A percentile compares a stretch with the other conserved stretches of the same genome.
Evolutionary conservation across 352 stramenopile species (phyloP).

Genomic region (Phytophthora cajani): DNA sequence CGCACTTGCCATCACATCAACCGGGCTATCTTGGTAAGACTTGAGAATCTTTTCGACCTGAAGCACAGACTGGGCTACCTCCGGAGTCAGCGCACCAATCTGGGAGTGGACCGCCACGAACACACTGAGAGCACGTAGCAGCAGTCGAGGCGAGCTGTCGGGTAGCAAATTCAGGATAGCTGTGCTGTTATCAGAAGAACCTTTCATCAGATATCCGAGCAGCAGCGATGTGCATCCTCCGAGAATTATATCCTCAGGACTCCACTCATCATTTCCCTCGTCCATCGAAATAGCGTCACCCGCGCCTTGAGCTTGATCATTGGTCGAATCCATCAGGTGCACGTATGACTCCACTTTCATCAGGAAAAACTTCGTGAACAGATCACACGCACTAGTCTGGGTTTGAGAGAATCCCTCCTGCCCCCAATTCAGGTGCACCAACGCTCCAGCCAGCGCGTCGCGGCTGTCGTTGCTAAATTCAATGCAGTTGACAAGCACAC

Average conservation of each 20-base stretch:
- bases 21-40: slow-evolving; percentile 14
- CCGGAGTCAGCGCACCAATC: slow-evolving; percentile 71
- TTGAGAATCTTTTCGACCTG: slow-evolving; percentile 76
- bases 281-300: slow-evolving; percentile 18
- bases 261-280: slow-evolving; percentile 47
- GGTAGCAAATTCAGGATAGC: slow-evolving; percentile 53
- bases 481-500: slow-evolving; percentile 75
- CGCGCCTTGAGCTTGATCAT: slow-evolving; percentile 17
- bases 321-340: slow-evolving; percentile 43
- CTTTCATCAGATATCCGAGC: slow-evolving; percentile 77
- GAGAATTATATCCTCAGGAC: slow-evolving; percentile 80
- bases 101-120: slow-evolving; percentile 84
- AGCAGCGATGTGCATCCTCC: slow-evolving; percentile 71
- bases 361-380: slow-evolving; percentile 66
- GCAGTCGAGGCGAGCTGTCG: slow-evolving; percentile 46
- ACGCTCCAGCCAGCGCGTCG: slow-evolving; percentile 33
- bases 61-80: slow-evolving; percentile 69
- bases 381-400: slow-evolving; percentile 30
- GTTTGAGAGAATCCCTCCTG: neutral
- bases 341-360: slow-evolving; percentile 60
- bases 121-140: slow-evolving; percentile 61
- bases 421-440: neutral
- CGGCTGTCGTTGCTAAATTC: slow-evolving; percentile 69
- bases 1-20: neutral
- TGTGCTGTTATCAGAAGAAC: slow-evolving; percentile 42